Base-by-base conservation (phyloP, 768 basidiomycete species). In the Agrocybe praecox region DNA sequence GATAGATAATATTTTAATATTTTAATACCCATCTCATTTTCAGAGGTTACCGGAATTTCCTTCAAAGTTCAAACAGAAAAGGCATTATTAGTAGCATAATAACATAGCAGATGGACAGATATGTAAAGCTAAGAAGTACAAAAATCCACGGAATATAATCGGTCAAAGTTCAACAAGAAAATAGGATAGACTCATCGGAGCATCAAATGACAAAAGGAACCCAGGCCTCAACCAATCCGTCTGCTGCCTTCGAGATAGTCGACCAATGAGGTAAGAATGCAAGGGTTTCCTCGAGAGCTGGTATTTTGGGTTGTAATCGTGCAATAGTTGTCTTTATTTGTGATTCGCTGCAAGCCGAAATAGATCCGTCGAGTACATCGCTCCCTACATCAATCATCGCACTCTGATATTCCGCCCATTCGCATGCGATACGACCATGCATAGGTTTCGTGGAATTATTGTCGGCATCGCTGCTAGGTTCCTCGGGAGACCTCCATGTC, bases 251-350 rank as follows among this genome's bases (percentile, higher is more conserved):
- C 6, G 81, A 81, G 44, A 82, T 80, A n/a, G 76, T 75, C 10
- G 80, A 84, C 89, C 90, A 92, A 47, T 79, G 72, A 19, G 90
- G 90, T 56, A 90, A 67, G 67, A 87, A 88, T 9, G 69, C 65
- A 7, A 89, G 65, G 22, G 82, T 79, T 65, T 92, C 89, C 65
- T 90, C 88, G 44, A 83, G 74, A 2, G 89, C 88, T 4, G 89
- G 89, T 19, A 91, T 88, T 71, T 75, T 80, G 11, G 73, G 62
- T 19, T 62, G 14, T 49, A 45, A 11, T 44, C 24, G 11, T 29
- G 43, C 52, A 29, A 29, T 29, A 5, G 26, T 5, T 18, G 33
- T 43, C 45, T 36, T 50, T 29, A 46, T 51, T 18, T 49, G 29
- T 14, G 21, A 26, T 70, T 78, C 22, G 63, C 65, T 18, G 32